These are phyloP conservation scores for Aspergillus ruber DNA, from an alignment of 2,329 filamentous ascomycete genomes.

Conservation along the genomic window DNA sequence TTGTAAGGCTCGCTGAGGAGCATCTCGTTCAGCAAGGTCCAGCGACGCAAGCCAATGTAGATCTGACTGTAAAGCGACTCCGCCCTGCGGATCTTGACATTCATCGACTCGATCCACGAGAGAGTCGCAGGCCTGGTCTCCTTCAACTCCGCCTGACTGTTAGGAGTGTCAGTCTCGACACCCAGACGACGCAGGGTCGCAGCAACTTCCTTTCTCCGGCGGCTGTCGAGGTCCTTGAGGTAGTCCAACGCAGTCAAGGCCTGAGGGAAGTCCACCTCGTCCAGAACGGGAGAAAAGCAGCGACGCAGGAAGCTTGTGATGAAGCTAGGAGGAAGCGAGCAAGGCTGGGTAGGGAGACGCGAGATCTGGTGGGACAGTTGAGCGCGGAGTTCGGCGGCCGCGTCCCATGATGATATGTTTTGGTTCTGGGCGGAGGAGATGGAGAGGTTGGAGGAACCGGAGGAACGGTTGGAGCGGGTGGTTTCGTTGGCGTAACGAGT, in stretches of 20 bases:
- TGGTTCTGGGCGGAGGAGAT: conserved; percentile 17
- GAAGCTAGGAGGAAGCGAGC: conserved; percentile 56
- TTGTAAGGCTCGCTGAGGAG: conserved; percentile 53
- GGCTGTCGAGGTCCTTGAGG: conserved; percentile 56
- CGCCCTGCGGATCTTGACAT: conserved; percentile 46
- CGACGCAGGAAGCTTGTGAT: conserved; percentile 56
- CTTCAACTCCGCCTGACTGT: conserved; percentile 44
- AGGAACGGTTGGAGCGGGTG: conserved; percentile 30
- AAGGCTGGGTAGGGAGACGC: conserved; percentile 54
- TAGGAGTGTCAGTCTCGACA: conserved; percentile 44
- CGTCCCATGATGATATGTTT: conserved; percentile 19
- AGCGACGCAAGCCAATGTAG: conserved; percentile 57
- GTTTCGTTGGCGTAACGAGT: conserved; percentile 35
- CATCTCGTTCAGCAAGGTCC: conserved; percentile 61
- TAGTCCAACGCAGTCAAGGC: conserved; percentile 61
- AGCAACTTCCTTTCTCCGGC: conserved; percentile 53
- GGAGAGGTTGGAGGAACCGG: conserved; percentile 24
- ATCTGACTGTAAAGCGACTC: conserved; percentile 55
- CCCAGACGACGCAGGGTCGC: conserved; percentile 50
- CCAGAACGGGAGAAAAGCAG: conserved; percentile 51
- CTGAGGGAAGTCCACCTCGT: conserved; percentile 59
- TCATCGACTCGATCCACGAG: conserved; percentile 49
- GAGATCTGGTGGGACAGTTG: conserved; percentile 48
- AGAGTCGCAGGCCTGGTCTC: conserved; percentile 50
- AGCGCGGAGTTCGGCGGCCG: conserved; percentile 38